Percentiles rank a stretch among this genome's conserved stretches.
phyloP scores from a whole-genome alignment of 108 stramenopile species.

The Hondaea fermentalgiana region DNA sequence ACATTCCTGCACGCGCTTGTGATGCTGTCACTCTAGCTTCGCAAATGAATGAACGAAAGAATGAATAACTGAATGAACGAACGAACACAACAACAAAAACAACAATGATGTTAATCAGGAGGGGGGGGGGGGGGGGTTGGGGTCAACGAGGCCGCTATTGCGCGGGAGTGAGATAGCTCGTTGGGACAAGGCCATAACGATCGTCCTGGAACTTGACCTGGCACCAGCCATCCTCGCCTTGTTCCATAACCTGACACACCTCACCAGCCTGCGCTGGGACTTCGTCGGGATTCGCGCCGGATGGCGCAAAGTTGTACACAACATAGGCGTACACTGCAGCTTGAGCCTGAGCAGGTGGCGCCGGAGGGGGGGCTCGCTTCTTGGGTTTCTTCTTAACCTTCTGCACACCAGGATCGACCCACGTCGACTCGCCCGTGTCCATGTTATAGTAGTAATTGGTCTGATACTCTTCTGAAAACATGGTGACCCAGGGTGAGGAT shows the following conservation, averaged over 20 bases:
- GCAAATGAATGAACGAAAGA: too few species aligned
- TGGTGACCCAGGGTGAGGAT: neutral
- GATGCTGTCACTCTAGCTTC: too few species aligned
- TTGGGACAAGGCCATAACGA: neutral
- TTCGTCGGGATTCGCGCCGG: neutral
- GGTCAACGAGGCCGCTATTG: neutral
- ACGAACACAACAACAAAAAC: neutral
- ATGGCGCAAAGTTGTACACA: neutral
- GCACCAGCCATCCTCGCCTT: neutral
- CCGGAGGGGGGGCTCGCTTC: neutral
- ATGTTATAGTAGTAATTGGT: neutral
- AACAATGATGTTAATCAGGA: neutral
- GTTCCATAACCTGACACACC: neutral
- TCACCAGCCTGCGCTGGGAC: neutral
- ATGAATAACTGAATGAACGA: neutral
- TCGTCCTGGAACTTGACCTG: neutral
- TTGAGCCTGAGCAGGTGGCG: neutral
- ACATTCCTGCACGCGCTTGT: too few species aligned
- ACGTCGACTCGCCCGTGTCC: conserved; percentile 4
- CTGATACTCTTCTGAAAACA: neutral
- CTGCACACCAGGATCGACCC: neutral
- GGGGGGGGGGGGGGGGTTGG: neutral
- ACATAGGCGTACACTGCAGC: neutral
- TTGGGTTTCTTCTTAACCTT: neutral
- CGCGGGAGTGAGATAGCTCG: neutral